These are phyloP conservation scores for Colletotrichum magnum DNA, from an alignment of 2,329 filamentous ascomycete genomes.

Conservation along the genomic window DNA sequence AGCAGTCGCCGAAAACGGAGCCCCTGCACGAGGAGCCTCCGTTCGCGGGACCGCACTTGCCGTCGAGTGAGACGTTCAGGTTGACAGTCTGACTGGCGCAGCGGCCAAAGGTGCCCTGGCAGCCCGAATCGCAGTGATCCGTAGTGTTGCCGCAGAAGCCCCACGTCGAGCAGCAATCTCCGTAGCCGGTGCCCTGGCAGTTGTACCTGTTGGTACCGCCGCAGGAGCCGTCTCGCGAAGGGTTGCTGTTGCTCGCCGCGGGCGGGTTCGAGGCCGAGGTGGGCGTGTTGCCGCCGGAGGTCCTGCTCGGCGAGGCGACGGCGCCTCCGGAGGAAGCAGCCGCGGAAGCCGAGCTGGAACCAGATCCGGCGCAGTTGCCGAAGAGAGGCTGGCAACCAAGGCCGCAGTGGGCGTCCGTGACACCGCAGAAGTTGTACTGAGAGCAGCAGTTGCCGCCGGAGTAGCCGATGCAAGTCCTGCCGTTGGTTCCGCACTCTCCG, in stretches of 20 bases:
- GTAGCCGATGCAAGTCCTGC: slow-evolving; percentile 16
- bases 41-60: slow-evolving; percentile 24
- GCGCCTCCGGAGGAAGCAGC: not conserved
- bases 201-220: slow-evolving; percentile 26
- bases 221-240: slow-evolving; percentile 33
- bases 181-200: slow-evolving; percentile 37
- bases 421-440: slow-evolving; percentile 23
- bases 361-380: slow-evolving; percentile 17
- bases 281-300: not conserved
- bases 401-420: slow-evolving; percentile 12
- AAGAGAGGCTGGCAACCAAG: slow-evolving; percentile 24
- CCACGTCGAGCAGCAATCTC: slow-evolving; percentile 43
- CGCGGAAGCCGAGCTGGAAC: not conserved
- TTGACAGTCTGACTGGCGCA: slow-evolving; percentile 25
- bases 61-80: slow-evolving; percentile 29
- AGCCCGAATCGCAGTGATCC: slow-evolving; percentile 42
- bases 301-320: not conserved
- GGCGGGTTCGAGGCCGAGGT: not conserved
- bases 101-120: slow-evolving; percentile 39
- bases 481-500: slow-evolving; percentile 14
- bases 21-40: slow-evolving; percentile 25
- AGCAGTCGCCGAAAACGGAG: slow-evolving; percentile 40
- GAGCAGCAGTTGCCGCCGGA: slow-evolving; percentile 30
- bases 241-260: slow-evolving; percentile 19
- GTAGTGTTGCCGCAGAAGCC: slow-evolving; percentile 41